phyloP scores from a whole-genome alignment of 2,329 filamentous ascomycete genomes.

The Neurospora crassa region DNA sequence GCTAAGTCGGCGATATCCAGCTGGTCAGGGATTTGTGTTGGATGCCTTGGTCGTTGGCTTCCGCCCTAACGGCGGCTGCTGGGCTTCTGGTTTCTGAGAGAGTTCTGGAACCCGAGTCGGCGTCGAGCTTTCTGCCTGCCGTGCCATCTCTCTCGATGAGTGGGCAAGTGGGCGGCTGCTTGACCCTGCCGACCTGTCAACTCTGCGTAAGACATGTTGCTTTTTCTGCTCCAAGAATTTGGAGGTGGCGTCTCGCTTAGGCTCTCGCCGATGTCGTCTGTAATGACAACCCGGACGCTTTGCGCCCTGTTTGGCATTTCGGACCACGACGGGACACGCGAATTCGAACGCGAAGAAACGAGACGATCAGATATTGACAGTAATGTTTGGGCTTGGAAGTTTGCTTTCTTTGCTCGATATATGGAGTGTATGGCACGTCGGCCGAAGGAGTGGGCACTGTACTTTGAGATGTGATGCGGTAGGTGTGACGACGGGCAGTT shows the following conservation, averaged over 20 bases:
- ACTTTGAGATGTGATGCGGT: background rate
- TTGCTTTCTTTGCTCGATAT: background rate
- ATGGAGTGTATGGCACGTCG: background rate
- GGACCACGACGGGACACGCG: background rate
- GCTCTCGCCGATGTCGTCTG: background rate
- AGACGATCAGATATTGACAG: too few species aligned
- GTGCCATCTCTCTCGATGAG: background rate
- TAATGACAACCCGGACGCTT: background rate
- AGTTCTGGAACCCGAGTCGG: background rate
- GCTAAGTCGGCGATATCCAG: background rate
- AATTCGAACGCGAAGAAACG: background rate
- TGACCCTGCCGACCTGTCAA: background rate
- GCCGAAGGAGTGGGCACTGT: background rate
- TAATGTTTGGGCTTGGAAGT: background rate
- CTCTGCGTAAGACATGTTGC: background rate
- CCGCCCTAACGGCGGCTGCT: background rate
- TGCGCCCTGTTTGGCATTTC: background rate
- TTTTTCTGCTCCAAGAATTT: background rate
- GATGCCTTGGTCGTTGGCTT: background rate
- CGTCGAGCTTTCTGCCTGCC: background rate
- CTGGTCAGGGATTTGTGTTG: background rate
- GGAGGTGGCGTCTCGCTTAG: background rate
- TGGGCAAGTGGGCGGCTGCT: background rate
- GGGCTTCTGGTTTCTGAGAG: background rate
- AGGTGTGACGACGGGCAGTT: background rate